Conservation (phyloP, 2,329 filamentous ascomycete species). For the Colletotrichum spinosum region DNA sequence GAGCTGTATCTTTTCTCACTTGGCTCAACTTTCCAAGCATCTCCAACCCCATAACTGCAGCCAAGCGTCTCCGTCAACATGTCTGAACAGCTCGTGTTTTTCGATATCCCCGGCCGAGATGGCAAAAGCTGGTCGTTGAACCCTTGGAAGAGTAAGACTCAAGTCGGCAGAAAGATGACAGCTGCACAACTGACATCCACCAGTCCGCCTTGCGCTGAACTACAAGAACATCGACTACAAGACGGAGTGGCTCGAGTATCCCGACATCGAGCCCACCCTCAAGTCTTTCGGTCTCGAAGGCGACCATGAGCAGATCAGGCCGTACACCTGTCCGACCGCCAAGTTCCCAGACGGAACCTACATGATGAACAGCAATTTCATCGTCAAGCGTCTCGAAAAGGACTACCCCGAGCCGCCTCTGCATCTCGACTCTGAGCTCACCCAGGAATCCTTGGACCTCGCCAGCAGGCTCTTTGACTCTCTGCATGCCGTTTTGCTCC, state of each 20-base stretch:
- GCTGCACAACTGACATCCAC: neutral
- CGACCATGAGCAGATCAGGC: slow-evolving; percentile 50
- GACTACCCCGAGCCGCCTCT: slow-evolving; percentile 68
- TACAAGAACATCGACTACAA: slow-evolving; percentile 75
- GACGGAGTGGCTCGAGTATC: slow-evolving; percentile 78
- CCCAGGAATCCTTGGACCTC: slow-evolving; percentile 56
- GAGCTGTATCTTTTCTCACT: no score
- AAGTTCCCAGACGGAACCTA: slow-evolving; percentile 66
- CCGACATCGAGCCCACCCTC: slow-evolving; percentile 69
- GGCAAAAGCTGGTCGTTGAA: slow-evolving; percentile 72
- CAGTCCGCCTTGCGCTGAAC: slow-evolving; percentile 74
- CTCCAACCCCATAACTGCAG: no score
- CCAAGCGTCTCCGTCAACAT: neutral
- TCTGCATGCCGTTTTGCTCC: slow-evolving; percentile 57
- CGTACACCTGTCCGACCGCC: slow-evolving; percentile 69
- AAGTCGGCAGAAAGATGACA: neutral
- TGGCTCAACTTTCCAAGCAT: no score
- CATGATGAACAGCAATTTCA: slow-evolving; percentile 73
- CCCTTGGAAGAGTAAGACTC: slow-evolving; percentile 73
- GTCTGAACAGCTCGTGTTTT: slow-evolving; percentile 60
- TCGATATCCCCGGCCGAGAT: slow-evolving; percentile 66
- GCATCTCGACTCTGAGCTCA: slow-evolving; percentile 65
- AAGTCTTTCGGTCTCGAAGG: slow-evolving; percentile 58
- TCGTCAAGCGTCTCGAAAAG: slow-evolving; percentile 69
- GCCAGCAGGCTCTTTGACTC: slow-evolving; percentile 46